Percentiles rank a stretch among this genome's conserved stretches.
Evolutionary conservation across 1,284 basidiomycete genomes (phyloP).

Genomic region (Tilletia setariae): DNA sequence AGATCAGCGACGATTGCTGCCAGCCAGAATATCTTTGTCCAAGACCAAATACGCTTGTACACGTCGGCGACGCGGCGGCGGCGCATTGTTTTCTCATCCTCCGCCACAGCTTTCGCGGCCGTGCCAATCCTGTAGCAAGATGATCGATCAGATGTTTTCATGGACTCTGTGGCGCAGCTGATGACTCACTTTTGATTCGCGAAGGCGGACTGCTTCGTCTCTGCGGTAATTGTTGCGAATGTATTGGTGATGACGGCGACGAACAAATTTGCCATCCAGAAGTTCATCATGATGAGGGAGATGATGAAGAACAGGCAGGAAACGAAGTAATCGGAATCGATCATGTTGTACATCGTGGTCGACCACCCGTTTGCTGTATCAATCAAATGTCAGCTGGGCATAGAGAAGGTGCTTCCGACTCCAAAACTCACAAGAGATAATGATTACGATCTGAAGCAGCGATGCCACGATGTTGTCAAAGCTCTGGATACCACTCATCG

Average conservation of each 20-base stretch:
- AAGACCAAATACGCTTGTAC: constrained; percentile 46
- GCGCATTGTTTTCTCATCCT: constrained; percentile 19
- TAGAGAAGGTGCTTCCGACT: not conserved
- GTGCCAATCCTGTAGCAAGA: too few species aligned
- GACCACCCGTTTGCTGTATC: constrained; percentile 50
- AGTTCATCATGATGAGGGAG: constrained; percentile 57
- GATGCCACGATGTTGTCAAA: constrained; percentile 88
- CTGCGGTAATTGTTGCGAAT: constrained; percentile 81
- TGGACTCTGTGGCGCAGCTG: too few species aligned
- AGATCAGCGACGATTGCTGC: constrained; percentile 63
- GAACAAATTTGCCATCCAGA: constrained; percentile 76
- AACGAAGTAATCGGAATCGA: constrained; percentile 75
- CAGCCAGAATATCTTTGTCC: constrained; percentile 58
- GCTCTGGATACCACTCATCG: constrained; percentile 67
- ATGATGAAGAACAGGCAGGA: constrained; percentile 81
- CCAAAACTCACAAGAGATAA: constrained; percentile 68
- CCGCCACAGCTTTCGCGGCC: too few species aligned
- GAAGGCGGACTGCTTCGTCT: constrained; percentile 89
- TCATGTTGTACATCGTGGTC: constrained; percentile 80
- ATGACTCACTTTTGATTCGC: constrained; percentile 59
- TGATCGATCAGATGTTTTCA: not conserved
- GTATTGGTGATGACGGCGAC: constrained; percentile 95
- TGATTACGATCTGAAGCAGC: constrained; percentile 77
- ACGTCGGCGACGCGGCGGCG: constrained; percentile 33
- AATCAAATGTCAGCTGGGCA: not conserved